Base-by-base conservation (phyloP, 441 rosid genomes). In the Gossypium gossypioides region DNA sequence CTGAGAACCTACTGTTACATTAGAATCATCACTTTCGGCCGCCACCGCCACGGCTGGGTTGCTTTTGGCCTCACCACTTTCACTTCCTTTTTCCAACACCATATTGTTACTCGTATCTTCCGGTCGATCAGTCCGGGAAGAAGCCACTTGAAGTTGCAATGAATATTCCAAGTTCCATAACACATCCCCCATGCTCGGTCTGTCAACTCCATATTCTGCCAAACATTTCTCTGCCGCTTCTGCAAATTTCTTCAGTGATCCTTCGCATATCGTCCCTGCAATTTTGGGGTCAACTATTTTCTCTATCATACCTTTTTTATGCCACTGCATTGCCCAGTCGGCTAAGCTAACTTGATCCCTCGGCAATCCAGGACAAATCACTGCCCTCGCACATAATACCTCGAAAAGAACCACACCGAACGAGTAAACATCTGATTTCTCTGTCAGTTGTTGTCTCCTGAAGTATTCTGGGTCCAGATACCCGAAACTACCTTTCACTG, bases 401-500 rank as follows among this genome's bases (percentile, higher is more conserved):
- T 88, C 92, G 21, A 85, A 88, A 7, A 88, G 82, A 4, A 86
- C 88, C 13, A 88, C 90, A 2, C 92, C 92, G 18, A 88, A 88
- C 0, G 92, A 88, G 77, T 88, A 88, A 16, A 88, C 90, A 75
- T 88, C 90, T 0, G 92, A 86, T 78, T 86, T 88, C 54, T 86
- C 89, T 0, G 89, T 86, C 10, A 86, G 83, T 58, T 86, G 92
- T 34, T 88, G 89, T 34, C 92, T 77, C 56, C 89, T 37, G 77
- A 88, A 88, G 81, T 86, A 88, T 64, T 88, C 89, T 0, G 89
- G 92, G 19, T 88, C 92, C 8, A 88, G 82, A 44, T 85, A 88
- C 34, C 90, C 90, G 29, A 88, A 86, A 75, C 92, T 88, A n/a
- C 89, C 92, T 63, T 88, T 86, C 32, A 88, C 89, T 0, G 88